Evolutionary conservation across 2,329 filamentous ascomycete species (phyloP).

Genomic region (Fusarium multiceps): DNA sequence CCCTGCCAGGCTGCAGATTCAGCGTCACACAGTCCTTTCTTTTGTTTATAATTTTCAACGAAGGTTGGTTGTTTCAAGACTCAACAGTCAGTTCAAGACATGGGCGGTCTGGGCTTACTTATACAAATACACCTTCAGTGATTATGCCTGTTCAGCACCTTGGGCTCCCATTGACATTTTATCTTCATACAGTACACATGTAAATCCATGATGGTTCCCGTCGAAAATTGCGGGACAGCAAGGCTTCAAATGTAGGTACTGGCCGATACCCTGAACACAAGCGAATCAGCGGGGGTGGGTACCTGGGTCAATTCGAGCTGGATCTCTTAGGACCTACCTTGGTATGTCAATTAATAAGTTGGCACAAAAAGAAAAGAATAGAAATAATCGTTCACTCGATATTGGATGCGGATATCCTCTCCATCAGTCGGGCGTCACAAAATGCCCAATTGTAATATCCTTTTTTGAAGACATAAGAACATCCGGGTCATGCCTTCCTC

Average conservation of each 20-base stretch:
- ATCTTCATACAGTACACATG: not conserved
- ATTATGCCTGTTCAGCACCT: not conserved
- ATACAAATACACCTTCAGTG: not conserved
- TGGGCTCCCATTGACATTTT: not conserved
- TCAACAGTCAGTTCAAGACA: not conserved
- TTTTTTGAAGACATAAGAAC: not conserved
- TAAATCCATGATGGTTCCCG: not conserved
- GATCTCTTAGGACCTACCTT: not conserved
- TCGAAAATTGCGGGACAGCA: not conserved
- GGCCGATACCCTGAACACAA: slow-evolving; percentile 16
- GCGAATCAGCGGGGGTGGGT: slow-evolving; percentile 33
- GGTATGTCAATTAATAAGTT: not conserved
- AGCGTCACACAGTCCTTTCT: not conserved
- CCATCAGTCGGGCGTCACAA: too few relatives aligned
- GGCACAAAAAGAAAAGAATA: not conserved
- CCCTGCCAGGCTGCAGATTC: slow-evolving; percentile 25
- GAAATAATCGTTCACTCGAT: not conserved
- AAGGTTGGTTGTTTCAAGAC: not conserved
- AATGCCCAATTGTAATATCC: not conserved
- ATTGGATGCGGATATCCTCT: not conserved
- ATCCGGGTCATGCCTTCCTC: not conserved
- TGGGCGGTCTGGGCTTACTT: slow-evolving; percentile 24
- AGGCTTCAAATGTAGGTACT: not conserved
- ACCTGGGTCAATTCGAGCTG: not conserved
- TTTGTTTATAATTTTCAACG: not conserved